phyloP scores from a whole-genome alignment of 805 yeast genomes.

The Metschnikowia kunwiensis region DNA sequence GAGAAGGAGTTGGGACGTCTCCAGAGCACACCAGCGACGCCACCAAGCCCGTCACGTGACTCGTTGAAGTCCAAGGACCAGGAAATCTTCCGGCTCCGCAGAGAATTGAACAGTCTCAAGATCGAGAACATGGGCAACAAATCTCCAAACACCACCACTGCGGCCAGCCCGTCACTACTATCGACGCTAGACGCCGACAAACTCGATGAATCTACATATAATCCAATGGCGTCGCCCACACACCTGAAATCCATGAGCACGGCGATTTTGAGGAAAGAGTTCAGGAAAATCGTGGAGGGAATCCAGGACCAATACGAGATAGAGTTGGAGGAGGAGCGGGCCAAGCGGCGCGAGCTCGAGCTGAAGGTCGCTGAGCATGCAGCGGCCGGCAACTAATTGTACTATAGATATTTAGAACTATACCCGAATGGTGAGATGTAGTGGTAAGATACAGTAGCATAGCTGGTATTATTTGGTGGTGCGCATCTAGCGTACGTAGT shows the following conservation, averaged over 20 bases:
- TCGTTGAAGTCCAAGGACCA: slow-evolving; percentile 29
- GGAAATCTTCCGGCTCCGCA: slow-evolving; percentile 43
- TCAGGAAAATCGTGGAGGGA: slow-evolving; percentile 59
- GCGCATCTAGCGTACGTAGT: no score
- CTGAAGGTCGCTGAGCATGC: no score
- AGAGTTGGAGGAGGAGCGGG: slow-evolving; percentile 55
- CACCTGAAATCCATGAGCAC: slow-evolving; percentile 32
- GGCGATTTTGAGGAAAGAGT: slow-evolving; percentile 62
- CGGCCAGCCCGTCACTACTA: slow-evolving; percentile 10
- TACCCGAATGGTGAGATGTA: no score
- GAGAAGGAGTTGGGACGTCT: slow-evolving; percentile 47
- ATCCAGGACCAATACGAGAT: slow-evolving; percentile 60
- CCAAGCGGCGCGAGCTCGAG: slow-evolving; percentile 46
- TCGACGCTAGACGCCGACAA: slow-evolving; percentile 8
- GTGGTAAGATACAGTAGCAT: no score
- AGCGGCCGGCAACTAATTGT: no score
- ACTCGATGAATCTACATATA: slow-evolving; percentile 21
- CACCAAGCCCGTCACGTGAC: slow-evolving; percentile 7
- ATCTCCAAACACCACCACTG: slow-evolving; percentile 8
- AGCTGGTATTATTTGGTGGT: no score
- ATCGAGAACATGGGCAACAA: slow-evolving; percentile 43
- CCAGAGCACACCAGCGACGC: neutral
- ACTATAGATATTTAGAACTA: no score
- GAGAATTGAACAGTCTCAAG: slow-evolving; percentile 42
- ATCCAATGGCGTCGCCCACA: slow-evolving; percentile 18